Conservation (phyloP, 2,329 filamentous ascomycete genomes). For the Pseudogymnoascus sp. region DNA sequence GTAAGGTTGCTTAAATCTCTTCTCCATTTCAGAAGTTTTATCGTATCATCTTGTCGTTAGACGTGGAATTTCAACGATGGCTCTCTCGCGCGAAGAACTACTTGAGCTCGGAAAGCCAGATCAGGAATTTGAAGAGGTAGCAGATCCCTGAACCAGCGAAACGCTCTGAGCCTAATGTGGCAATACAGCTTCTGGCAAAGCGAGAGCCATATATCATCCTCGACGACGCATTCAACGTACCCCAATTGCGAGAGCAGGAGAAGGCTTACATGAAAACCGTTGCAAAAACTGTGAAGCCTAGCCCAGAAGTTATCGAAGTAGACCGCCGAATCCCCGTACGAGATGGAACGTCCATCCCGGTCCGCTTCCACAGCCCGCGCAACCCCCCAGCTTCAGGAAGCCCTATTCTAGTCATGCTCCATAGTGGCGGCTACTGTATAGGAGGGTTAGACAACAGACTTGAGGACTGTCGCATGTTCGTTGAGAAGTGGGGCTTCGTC, state of each 20-base stretch:
- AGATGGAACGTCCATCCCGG: constrained; percentile 19
- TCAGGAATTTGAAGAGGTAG: background rate
- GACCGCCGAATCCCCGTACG: constrained; percentile 21
- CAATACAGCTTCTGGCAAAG: background rate
- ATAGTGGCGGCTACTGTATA: constrained; percentile 25
- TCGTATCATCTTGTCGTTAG: background rate
- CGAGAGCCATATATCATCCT: background rate
- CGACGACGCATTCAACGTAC: background rate
- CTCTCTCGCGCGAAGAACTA: background rate
- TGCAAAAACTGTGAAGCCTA: background rate
- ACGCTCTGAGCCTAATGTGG: background rate
- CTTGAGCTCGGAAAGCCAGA: background rate
- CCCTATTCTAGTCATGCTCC: background rate
- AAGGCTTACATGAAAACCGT: background rate
- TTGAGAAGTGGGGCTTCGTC: constrained; percentile 28
- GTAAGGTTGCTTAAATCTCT: background rate
- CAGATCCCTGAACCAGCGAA: background rate
- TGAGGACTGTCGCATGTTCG: constrained; percentile 26
- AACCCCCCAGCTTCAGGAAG: constrained; percentile 16
- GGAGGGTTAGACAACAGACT: constrained; percentile 27
- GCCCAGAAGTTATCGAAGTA: constrained; percentile 15
- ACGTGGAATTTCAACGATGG: background rate
- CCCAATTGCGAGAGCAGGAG: background rate
- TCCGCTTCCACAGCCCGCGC: constrained; percentile 21
- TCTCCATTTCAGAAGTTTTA: background rate